phyloP scores from a whole-genome alignment of 108 stramenopile genomes.

The Cyclotella baltica region DNA sequence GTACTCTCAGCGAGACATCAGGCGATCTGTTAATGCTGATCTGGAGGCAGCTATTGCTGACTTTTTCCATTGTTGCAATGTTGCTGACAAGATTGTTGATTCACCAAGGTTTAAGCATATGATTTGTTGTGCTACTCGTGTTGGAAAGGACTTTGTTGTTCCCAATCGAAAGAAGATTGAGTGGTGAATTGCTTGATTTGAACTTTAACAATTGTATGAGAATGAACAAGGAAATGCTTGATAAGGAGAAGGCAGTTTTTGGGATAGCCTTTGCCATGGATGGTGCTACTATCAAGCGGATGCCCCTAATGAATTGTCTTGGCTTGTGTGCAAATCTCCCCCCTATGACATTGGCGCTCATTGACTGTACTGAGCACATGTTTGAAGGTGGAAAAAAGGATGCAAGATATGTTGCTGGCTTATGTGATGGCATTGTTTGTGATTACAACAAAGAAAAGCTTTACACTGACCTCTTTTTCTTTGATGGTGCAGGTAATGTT shows the following conservation, averaged over 20 bases:
- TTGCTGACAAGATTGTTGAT: conserved; percentile 12
- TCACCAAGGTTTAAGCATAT: conserved; percentile 6
- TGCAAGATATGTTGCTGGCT: neutral
- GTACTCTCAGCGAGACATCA: no score
- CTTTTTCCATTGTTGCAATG: no score
- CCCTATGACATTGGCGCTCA: conserved; percentile 1
- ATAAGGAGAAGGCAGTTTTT: no score
- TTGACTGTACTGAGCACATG: conserved; percentile 32
- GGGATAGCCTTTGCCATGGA: neutral
- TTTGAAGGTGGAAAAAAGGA: conserved; percentile 36
- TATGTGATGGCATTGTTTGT: conserved; percentile 5
- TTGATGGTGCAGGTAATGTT: conserved; percentile 36
- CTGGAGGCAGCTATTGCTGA: conserved; percentile 33
- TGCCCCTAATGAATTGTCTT: neutral
- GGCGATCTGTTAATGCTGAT: no score
- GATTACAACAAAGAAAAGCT: conserved; percentile 17
- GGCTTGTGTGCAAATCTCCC: neutral
- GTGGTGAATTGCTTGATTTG: conserved; percentile 27
- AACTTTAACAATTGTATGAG: conserved; percentile 3
- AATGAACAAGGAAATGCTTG: conserved; percentile 20
- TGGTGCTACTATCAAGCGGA: neutral
- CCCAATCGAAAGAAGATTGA: conserved; percentile 15
- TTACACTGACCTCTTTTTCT: conserved; percentile 28
- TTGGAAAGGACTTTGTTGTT: conserved; percentile 4
- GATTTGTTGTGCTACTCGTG: neutral